These are phyloP conservation scores for Magnolia kwangsiensis DNA, from an alignment of 164 flowering plant species.

Conservation along the genomic window DNA sequence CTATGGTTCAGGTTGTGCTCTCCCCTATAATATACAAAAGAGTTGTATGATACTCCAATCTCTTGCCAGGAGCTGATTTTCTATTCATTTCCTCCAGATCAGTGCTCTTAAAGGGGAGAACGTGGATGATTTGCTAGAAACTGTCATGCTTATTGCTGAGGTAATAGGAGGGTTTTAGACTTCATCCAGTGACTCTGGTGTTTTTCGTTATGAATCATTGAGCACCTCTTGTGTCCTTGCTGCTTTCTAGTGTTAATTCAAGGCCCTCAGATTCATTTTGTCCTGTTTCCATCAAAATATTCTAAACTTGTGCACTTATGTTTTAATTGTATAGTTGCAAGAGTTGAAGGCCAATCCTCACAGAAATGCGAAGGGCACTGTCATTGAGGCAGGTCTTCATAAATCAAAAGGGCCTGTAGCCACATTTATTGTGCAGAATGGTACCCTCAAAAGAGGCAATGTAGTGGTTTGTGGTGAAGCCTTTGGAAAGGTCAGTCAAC, in stretches of 20 bases:
- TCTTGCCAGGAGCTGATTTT: slow-evolving; percentile 1
- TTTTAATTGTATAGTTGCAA: slow-evolving; percentile 50
- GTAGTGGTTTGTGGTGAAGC: slow-evolving; percentile 85
- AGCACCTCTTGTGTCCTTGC: neutral
- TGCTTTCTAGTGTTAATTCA: neutral
- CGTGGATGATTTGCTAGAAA: slow-evolving; percentile 80
- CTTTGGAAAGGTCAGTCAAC: slow-evolving; percentile 76
- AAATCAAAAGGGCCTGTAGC: slow-evolving; percentile 88
- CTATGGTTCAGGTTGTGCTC: slow-evolving; percentile 73
- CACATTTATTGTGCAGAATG: slow-evolving; percentile 91
- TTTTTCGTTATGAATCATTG: neutral
- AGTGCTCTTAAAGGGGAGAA: slow-evolving; percentile 93
- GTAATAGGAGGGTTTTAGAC: slow-evolving; percentile 25
- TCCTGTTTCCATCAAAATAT: neutral
- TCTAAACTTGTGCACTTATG: slow-evolving; percentile 2
- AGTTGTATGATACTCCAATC: slow-evolving; percentile 8
- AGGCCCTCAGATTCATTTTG: no score
- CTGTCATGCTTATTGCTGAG: slow-evolving; percentile 93
- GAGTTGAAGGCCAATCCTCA: slow-evolving; percentile 94
- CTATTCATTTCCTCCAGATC: slow-evolving; percentile 41
- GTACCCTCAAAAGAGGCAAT: slow-evolving; percentile 83
- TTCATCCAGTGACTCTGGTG: neutral
- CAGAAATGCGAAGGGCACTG: slow-evolving; percentile 90
- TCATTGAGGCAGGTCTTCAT: slow-evolving; percentile 89
- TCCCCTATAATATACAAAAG: neutral